These are phyloP conservation scores for Metschnikowia aberdeeniae DNA, from an alignment of 805 yeast genomes.

Conservation along the genomic window DNA sequence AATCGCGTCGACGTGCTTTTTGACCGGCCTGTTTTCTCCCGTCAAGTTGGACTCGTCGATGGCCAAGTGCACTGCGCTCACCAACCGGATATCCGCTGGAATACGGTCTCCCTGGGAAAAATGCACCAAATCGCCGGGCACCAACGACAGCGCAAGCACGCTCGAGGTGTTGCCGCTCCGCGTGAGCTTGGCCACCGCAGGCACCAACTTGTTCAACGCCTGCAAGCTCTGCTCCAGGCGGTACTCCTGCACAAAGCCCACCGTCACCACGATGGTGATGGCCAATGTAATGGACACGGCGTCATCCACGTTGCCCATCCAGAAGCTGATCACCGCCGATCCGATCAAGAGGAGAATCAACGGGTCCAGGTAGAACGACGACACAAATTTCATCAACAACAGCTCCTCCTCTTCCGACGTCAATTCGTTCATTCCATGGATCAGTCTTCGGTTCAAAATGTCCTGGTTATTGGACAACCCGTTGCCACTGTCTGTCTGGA, in stretches of 20 bases:
- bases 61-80: conserved; percentile 71
- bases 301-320: conserved; percentile 96
- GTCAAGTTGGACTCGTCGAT: conserved; percentile 94
- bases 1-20: conserved; percentile 52
- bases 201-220: conserved; percentile 88
- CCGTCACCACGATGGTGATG: conserved; percentile 87
- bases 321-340: conserved; percentile 78
- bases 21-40: conserved; percentile 90
- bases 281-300: conserved; percentile 93
- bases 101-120: conserved; percentile 91
- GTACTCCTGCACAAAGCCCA: conserved; percentile 96
- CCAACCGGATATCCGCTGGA: conserved; percentile 90
- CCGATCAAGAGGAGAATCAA: conserved; percentile 83
- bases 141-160: conserved; percentile 82
- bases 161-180: conserved; percentile 74
- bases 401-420: conserved; percentile 73
- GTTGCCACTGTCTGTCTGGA: conserved; percentile 53
- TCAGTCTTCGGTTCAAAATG: conserved; percentile 60
- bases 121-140: conserved; percentile 93
- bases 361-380: conserved; percentile 87
- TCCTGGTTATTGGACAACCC: conserved; percentile 75
- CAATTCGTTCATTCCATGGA: conserved; percentile 82
- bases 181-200: conserved; percentile 92
- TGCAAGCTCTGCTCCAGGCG: conserved; percentile 92
- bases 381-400: conserved; percentile 64